Conservation (phyloP, 345 rosid genomes). For the Hibiscus trionum region DNA sequence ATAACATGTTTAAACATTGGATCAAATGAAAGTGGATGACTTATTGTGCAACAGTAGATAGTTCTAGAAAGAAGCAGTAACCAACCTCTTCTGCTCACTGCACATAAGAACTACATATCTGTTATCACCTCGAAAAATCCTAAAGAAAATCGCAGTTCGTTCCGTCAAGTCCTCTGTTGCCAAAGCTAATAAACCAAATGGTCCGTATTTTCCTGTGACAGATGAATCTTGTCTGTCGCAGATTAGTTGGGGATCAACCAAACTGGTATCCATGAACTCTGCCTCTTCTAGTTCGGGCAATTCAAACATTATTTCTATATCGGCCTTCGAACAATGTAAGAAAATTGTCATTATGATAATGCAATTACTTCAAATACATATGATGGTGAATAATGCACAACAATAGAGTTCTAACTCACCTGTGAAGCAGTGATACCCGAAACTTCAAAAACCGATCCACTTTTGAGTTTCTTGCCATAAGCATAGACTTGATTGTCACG, state of each 20-base stretch:
- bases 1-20: background rate
- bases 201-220: constrained; percentile 36
- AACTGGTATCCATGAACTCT: constrained; percentile 22
- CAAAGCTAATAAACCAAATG: constrained; percentile 51
- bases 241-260: constrained; percentile 32
- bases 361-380: background rate
- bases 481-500: constrained; percentile 26
- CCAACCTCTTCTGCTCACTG: constrained; percentile 47
- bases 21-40: constrained; percentile 2
- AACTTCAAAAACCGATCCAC: constrained; percentile 36
- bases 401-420: constrained; percentile 14
- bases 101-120: constrained; percentile 44
- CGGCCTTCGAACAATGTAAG: constrained; percentile 30
- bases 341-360: background rate
- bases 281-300: constrained; percentile 22
- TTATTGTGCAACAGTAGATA: background rate
- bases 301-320: constrained; percentile 45
- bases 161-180: constrained; percentile 49
- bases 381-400: background rate
- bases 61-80: background rate
- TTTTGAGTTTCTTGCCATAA: constrained; percentile 14
- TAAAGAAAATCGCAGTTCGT: constrained; percentile 55
- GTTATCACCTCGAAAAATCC: constrained; percentile 31
- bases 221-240: constrained; percentile 32
- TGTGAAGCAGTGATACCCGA: constrained; percentile 44